Evolutionary conservation across 352 stramenopile species (phyloP).

Genomic region (Sclerospora graminicola): DNA sequence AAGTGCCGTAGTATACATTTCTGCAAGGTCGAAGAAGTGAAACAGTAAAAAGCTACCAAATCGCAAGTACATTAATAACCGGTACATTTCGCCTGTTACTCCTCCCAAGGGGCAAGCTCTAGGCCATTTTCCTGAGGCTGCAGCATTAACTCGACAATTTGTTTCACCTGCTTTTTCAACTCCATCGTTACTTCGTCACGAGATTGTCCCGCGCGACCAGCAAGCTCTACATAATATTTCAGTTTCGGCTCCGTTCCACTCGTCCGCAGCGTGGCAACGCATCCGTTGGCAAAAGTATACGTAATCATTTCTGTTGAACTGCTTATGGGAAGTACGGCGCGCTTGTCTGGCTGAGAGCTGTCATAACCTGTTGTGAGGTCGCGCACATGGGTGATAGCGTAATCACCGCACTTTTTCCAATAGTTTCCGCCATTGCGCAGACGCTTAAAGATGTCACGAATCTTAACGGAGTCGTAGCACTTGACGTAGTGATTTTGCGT

Average conservation of each 20-base stretch:
- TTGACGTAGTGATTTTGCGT: slow-evolving; percentile 97
- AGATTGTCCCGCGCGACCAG: slow-evolving; percentile 50
- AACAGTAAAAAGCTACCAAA: slow-evolving; percentile 11
- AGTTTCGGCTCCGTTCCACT: slow-evolving; percentile 99
- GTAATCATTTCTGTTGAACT: slow-evolving; percentile 94
- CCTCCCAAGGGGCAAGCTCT: slow-evolving; percentile 33
- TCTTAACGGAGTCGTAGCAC: slow-evolving; percentile 85
- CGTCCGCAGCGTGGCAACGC: slow-evolving; percentile 93
- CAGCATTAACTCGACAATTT: slow-evolving; percentile 77
- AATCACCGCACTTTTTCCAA: slow-evolving; percentile 75
- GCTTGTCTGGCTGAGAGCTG: slow-evolving; percentile 79
- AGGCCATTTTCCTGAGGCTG: slow-evolving; percentile 73
- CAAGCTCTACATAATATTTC: slow-evolving; percentile 98
- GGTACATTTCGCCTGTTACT: slow-evolving; percentile 13
- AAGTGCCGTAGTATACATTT: slow-evolving; percentile 8
- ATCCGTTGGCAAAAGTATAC: slow-evolving; percentile 93
- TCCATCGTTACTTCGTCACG: slow-evolving; percentile 46
- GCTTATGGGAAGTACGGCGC: slow-evolving; percentile 87
- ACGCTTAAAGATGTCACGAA: slow-evolving; percentile 84
- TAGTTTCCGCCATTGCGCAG: slow-evolving; percentile 88
- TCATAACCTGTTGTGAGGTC: slow-evolving; percentile 87
- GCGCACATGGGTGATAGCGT: slow-evolving; percentile 66
- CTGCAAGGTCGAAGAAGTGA: slow-evolving; percentile 12
- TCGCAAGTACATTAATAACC: slow-evolving; percentile 3
- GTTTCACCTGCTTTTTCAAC: slow-evolving; percentile 50